Percentiles rank a stretch among this genome's conserved stretches.
These are phyloP conservation scores for Lycium barbarum DNA, from an alignment of 257 asterid species.

Conservation along the genomic window DNA sequence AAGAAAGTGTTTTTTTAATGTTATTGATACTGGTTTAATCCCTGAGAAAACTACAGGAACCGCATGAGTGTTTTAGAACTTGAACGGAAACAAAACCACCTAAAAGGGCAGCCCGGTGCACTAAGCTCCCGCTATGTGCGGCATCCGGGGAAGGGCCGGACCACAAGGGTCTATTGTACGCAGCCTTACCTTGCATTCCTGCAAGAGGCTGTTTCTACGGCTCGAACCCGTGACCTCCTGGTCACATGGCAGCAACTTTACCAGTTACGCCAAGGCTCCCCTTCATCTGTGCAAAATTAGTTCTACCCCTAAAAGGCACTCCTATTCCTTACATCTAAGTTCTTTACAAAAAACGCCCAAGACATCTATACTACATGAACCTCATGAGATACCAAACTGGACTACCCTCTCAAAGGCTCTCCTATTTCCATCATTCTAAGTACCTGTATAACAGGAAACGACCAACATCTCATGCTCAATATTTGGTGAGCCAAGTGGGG, in stretches of 20 bases:
- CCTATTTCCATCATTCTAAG: neutral
- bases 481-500: neutral
- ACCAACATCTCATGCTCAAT: neutral
- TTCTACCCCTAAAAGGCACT: neutral
- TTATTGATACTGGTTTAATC: neutral
- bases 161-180: too few relatives aligned
- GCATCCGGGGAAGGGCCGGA: too few relatives aligned
- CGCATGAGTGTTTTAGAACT: neutral
- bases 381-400: neutral
- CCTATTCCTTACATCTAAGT: neutral
- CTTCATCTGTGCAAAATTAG: neutral
- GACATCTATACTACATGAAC: constrained; percentile 12
- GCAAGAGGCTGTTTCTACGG: too few relatives aligned
- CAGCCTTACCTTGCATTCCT: too few relatives aligned
- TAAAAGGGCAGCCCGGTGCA: too few relatives aligned
- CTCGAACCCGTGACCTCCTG: too few relatives aligned
- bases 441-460: neutral
- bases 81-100: neutral
- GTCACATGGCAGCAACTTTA: too few relatives aligned
- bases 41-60: neutral
- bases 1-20: neutral
- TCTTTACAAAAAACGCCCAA: neutral
- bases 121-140: too few relatives aligned
- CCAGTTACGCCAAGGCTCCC: too few relatives aligned
- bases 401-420: neutral